A percentile compares a stretch with the other conserved stretches of the same genome.
These are phyloP conservation scores for Peribolospora baueri DNA, from an alignment of 768 basidiomycete genomes.

Conservation along the genomic window DNA sequence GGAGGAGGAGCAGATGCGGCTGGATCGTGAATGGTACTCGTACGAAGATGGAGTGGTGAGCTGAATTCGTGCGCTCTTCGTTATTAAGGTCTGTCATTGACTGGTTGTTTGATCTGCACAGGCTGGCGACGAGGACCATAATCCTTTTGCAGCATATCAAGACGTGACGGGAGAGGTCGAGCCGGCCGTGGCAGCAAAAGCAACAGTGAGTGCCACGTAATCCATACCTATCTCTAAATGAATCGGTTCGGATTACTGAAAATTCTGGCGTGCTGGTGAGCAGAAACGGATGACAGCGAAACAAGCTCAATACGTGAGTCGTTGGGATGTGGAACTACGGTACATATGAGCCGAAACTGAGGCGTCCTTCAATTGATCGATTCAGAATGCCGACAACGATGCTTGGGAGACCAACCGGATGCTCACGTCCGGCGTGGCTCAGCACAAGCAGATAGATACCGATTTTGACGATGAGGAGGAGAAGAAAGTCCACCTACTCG, in stretches of 20 bases:
- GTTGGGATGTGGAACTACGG: constrained; percentile 1
- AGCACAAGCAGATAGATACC: constrained; percentile 35
- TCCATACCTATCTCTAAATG: no score
- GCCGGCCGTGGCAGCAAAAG: no score
- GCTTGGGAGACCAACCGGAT: constrained; percentile 97
- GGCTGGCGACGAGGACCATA: constrained; percentile 65
- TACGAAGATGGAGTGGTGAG: not conserved
- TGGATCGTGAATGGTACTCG: constrained; percentile 27
- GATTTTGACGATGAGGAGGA: constrained; percentile 93
- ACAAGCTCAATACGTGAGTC: constrained; percentile 56
- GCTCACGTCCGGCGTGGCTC: constrained; percentile 80
- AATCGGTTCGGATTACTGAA: no score
- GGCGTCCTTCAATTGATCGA: no score
- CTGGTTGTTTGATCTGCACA: constrained; percentile 1
- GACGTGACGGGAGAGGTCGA: constrained; percentile 22
- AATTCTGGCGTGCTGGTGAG: not conserved
- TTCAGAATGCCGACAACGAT: constrained; percentile 87
- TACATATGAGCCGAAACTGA: no score
- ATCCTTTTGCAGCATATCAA: constrained; percentile 79
- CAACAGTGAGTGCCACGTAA: no score
- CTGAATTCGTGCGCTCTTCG: not conserved
- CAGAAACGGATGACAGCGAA: constrained; percentile 74
- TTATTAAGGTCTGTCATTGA: no score
- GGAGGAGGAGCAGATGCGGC: constrained; percentile 80
- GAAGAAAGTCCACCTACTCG: constrained; percentile 75